These are phyloP conservation scores for Pneumocystis wakefieldiae DNA, from an alignment of 1,139 yeast species.

Conservation along the genomic window DNA sequence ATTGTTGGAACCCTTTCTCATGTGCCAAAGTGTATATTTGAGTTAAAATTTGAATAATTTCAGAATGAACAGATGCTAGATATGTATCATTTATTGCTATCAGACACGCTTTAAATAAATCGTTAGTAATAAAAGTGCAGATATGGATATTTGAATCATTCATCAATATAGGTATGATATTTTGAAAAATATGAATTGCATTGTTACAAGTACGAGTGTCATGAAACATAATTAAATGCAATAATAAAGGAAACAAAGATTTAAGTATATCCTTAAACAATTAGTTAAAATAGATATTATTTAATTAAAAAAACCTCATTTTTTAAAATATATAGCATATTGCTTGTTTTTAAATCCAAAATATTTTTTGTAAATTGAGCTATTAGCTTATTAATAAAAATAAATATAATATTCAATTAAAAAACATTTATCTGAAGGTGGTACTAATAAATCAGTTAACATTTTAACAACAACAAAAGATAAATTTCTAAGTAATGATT, in stretches of 20 bases:
- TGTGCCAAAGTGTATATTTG: not conserved
- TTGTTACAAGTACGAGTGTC: conserved; percentile 1
- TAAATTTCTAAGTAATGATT: conserved; percentile 77
- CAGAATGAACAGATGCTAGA: not conserved
- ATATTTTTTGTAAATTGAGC: not conserved
- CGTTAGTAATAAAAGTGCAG: not conserved
- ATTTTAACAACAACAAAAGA: conserved; percentile 88
- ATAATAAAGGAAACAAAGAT: not conserved
- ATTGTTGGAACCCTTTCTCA: not conserved
- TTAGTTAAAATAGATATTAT: not conserved
- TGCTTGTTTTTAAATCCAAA: not conserved
- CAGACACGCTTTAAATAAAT: not conserved
- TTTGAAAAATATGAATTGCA: not conserved
- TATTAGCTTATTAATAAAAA: not conserved
- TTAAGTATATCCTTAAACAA: not conserved
- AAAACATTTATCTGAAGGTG: not conserved
- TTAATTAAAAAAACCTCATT: not conserved
- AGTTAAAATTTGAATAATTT: not conserved
- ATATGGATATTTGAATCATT: not conserved
- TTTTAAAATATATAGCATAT: not conserved
- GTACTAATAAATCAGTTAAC: conserved; percentile 22
- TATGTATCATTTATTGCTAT: not conserved
- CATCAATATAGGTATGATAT: not conserved
- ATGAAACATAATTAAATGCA: not conserved
- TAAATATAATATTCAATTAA: not conserved